Evolutionary conservation across 2,329 filamentous ascomycete species (phyloP).

Genomic region (Hawksworthiomyces lignivorus): DNA sequence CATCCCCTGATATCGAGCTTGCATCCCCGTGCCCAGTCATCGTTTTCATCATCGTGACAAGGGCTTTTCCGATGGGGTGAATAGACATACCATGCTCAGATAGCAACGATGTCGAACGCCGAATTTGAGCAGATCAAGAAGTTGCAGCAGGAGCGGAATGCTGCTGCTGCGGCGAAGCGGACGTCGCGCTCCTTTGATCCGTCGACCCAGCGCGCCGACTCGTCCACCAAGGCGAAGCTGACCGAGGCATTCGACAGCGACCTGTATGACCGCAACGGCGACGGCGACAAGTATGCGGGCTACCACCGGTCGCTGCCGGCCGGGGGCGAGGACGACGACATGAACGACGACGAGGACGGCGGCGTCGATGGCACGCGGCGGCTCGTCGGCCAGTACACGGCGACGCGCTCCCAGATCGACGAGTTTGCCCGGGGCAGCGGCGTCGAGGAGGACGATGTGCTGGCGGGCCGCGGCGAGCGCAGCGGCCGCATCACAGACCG

Average conservation of each 20-base stretch:
- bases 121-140: conserved; percentile 83
- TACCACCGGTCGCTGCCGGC: conserved; percentile 87
- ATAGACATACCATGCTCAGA: too few relatives aligned
- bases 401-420: conserved; percentile 83
- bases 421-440: conserved; percentile 82
- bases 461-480: conserved; percentile 75
- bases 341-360: conserved; percentile 45
- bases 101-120: conserved; percentile 61
- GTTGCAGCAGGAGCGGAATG: conserved; percentile 90
- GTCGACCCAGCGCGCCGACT: conserved; percentile 72
- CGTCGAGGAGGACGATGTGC: conserved; percentile 85
- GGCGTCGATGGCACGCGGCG: conserved; percentile 60
- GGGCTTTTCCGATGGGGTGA: too few relatives aligned
- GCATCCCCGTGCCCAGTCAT: too few relatives aligned
- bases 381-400: conserved; percentile 92
- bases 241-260: conserved; percentile 83
- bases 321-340: conserved; percentile 62
- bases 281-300: conserved; percentile 78
- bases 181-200: conserved; percentile 72
- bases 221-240: conserved; percentile 82
- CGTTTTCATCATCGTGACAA: too few relatives aligned
- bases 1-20: too few relatives aligned
- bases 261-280: conserved; percentile 67
- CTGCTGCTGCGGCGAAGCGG: conserved; percentile 69
- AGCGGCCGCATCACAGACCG: conserved; percentile 85